Evolutionary conservation across 2,329 filamentous ascomycete species (phyloP), one percentile per base, ranked within the genome.

Genomic region (Cadophora sp.): DNA sequence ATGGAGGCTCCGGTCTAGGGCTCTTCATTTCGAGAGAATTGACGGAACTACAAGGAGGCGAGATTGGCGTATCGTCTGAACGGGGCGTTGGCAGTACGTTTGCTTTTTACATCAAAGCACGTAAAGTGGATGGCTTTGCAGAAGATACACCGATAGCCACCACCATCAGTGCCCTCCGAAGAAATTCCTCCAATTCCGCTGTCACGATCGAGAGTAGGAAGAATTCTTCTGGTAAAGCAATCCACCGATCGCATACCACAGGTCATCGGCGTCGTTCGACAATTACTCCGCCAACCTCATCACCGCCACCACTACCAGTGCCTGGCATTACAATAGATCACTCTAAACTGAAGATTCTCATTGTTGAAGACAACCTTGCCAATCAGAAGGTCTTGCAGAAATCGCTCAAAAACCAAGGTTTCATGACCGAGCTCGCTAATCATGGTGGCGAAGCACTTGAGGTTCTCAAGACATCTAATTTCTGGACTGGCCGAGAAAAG

Each of bases 11-110:
- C 0, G 92, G 92, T 0, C 83, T 96, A 0, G 92, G 92, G 0
- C 82, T 96, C 0, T 95, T 94, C 79, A 94, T 96, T 71, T 92
- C 90, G 31, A 86, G 92, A 53, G 88, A 92, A 67, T 83, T 96
- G 11, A 92, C 91, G 0, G 92, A 96, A 76, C 81, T 95, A 9
- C 92, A 94, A 77, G 91, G 92, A 27, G 92, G 92, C 8, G 90
- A 92, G 68, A 94, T 96, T 64, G 92, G 92, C 1, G 91, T 95
- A 4, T 83, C 87, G 1, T 91, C 88, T 22, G 83, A 89, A 72
- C 82, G 87, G 2, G 91, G 90, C 1, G 85, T 89, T 27, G 92
- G 92, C 1, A 91, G 89, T 71, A 92, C 89, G 0, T 94, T 94
- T 79, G 89, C 89, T 0, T 94, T 94, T 77, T 91, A 93, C 73